Conservation (phyloP, 2,329 filamentous ascomycete genomes). For the Talaromyces sp. region DNA sequence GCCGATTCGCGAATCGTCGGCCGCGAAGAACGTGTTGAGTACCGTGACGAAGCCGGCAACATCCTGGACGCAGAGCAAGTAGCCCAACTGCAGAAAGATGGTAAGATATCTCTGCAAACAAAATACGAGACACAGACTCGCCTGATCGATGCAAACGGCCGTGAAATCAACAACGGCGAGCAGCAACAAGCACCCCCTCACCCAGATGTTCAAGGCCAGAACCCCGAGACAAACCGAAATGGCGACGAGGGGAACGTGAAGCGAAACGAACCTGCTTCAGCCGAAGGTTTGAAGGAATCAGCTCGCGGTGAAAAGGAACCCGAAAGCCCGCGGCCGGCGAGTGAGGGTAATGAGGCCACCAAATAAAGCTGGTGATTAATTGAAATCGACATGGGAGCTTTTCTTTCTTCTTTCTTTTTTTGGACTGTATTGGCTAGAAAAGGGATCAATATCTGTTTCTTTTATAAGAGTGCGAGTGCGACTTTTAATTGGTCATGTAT, state of each 20-base stretch:
- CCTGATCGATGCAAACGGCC: conserved; percentile 72
- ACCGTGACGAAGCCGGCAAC: conserved; percentile 91
- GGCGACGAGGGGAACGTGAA: conserved; percentile 28
- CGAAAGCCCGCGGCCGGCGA: conserved; percentile 41
- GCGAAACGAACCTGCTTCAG: conserved; percentile 35
- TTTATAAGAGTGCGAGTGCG: neutral
- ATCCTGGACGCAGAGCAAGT: conserved; percentile 80
- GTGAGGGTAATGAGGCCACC: conserved; percentile 44
- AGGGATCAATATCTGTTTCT: neutral
- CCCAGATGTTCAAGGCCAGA: conserved; percentile 53
- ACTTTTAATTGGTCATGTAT: conserved; percentile 1
- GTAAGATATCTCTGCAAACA: conserved; percentile 93
- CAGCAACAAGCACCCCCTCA: conserved; percentile 45
- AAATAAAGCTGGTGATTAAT: conserved; percentile 16
- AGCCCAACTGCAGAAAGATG: conserved; percentile 62
- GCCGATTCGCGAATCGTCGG: conserved; percentile 33
- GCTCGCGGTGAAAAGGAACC: conserved; percentile 27
- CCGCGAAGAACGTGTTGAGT: conserved; percentile 81
- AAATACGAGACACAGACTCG: conserved; percentile 92
- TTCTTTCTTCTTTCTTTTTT: neutral
- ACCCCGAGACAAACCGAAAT: conserved; percentile 49
- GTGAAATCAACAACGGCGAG: conserved; percentile 51
- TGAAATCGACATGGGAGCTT: neutral
- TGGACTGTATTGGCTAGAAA: neutral
- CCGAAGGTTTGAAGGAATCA: conserved; percentile 33